Conservation (phyloP, 1,139 yeast species). For the Candida freyschussii region DNA sequence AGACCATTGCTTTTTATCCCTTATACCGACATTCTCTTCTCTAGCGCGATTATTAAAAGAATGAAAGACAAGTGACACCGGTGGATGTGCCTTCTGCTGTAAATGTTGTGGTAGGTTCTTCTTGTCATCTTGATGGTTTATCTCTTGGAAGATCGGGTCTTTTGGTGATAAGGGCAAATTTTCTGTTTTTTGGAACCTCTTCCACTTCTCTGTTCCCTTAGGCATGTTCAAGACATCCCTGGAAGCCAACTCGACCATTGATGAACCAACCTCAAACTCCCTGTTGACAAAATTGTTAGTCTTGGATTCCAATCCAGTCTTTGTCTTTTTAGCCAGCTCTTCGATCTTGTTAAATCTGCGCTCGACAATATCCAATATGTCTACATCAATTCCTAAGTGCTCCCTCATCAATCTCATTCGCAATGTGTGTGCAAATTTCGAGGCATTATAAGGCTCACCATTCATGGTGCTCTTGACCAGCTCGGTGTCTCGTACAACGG, state of each 20-base stretch:
- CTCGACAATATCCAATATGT: conserved; percentile 79
- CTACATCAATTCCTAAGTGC: conserved; percentile 91
- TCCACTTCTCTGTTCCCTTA: conserved; percentile 48
- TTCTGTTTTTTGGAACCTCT: conserved; percentile 27
- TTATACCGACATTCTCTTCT: conserved; percentile 75
- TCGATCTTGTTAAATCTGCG: conserved; percentile 63
- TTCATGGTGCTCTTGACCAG: conserved; percentile 73
- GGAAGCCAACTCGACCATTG: conserved; percentile 71
- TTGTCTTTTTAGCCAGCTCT: conserved; percentile 41
- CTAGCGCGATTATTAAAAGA: conserved; percentile 90
- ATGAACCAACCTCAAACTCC: conserved; percentile 42
- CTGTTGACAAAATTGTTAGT: conserved; percentile 30
- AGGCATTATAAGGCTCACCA: conserved; percentile 75
- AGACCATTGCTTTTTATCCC: conserved; percentile 78
- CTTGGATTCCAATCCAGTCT: conserved; percentile 18
- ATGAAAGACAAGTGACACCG: conserved; percentile 37
- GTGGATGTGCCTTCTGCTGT: conserved; percentile 18
- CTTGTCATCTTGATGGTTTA: conserved; percentile 28
- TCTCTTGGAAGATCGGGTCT: conserved; percentile 14
- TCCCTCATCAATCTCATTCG: conserved; percentile 94
- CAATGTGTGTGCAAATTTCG: conserved; percentile 83
- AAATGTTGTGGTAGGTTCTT: conserved; percentile 28
- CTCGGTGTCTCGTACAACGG: conserved; percentile 78
- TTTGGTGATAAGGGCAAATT: conserved; percentile 1
- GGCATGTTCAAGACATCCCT: conserved; percentile 53